Evolutionary conservation across 495 filamentous ascomycete genomes (phyloP).

Genomic region (Peziza echinospora): DNA sequence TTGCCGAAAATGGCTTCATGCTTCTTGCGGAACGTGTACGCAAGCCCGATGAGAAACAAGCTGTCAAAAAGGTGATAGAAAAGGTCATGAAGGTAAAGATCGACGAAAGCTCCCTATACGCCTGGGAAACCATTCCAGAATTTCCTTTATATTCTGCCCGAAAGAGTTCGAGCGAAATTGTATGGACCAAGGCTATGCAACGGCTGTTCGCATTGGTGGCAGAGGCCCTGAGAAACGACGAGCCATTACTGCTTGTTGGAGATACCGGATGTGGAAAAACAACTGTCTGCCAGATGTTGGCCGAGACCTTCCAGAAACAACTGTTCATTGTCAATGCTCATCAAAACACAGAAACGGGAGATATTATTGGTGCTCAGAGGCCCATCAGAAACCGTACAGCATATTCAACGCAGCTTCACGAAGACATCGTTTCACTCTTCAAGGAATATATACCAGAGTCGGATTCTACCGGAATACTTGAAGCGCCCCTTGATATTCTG

Average conservation of each 20-base stretch:
- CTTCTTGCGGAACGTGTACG: conserved; percentile 82
- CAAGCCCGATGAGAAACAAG: conserved; percentile 64
- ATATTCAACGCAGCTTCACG: conserved; percentile 40
- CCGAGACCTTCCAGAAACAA: conserved; percentile 49
- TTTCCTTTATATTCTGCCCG: conserved; percentile 28
- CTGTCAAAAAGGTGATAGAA: conserved; percentile 76
- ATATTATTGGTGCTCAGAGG: conserved; percentile 86
- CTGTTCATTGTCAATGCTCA: conserved; percentile 89
- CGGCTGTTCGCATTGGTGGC: conserved; percentile 69
- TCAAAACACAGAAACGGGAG: conserved; percentile 89
- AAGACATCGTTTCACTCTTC: conserved; percentile 36
- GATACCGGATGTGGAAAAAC: conserved; percentile 98
- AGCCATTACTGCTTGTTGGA: conserved; percentile 82
- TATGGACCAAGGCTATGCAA: conserved; percentile 91
- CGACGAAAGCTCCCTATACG: conserved; percentile 51
- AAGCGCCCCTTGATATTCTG: background rate
- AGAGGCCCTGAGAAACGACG: conserved; percentile 67
- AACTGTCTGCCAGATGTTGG: conserved; percentile 79
- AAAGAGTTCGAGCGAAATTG: conserved; percentile 31
- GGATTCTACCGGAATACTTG: background rate
- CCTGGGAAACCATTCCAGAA: conserved; percentile 29
- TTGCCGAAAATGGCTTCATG: conserved; percentile 89
- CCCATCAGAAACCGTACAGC: conserved; percentile 66
- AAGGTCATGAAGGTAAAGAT: conserved; percentile 75
- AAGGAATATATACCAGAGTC: background rate